These are phyloP conservation scores for Tagetes patula DNA, from an alignment of 129 eudicot genomes.

Conservation along the genomic window DNA sequence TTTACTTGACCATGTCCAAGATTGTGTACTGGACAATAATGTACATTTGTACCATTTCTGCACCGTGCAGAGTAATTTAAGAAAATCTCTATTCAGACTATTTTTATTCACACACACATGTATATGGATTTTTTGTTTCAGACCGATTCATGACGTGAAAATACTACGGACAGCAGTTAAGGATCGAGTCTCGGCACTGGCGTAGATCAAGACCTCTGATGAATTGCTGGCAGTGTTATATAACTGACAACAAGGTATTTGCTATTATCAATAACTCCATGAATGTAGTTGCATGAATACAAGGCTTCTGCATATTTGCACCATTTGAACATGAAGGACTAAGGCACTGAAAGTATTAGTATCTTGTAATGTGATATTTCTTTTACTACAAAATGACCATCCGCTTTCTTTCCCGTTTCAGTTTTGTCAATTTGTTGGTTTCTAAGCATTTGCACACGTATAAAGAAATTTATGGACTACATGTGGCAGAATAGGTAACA, in stretches of 20 bases:
- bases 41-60: neutral
- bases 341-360: slow-evolving; percentile 14
- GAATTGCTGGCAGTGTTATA: slow-evolving; percentile 17
- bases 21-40: neutral
- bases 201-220: neutral
- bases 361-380: slow-evolving; percentile 26
- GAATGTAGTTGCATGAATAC: slow-evolving; percentile 19
- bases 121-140: slow-evolving; percentile 23
- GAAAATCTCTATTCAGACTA: neutral
- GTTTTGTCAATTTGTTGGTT: slow-evolving; percentile 16
- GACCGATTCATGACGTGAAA: slow-evolving; percentile 83
- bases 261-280: slow-evolving; percentile 13
- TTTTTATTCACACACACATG: neutral
- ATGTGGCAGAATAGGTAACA: neutral
- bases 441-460: slow-evolving; percentile 19
- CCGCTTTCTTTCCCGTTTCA: slow-evolving; percentile 6
- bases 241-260: slow-evolving; percentile 22
- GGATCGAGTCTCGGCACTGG: slow-evolving; percentile 37
- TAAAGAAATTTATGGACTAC: neutral
- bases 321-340: neutral
- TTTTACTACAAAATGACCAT: slow-evolving; percentile 17
- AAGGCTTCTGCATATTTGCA: slow-evolving; percentile 1
- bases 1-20: slow-evolving; percentile 3
- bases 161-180: slow-evolving; percentile 57
- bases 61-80: neutral